Evolutionary conservation across 2,329 filamentous ascomycete species (phyloP), one percentile per base, ranked within the genome.

Genomic region (Achaetomium macrosporum): DNA sequence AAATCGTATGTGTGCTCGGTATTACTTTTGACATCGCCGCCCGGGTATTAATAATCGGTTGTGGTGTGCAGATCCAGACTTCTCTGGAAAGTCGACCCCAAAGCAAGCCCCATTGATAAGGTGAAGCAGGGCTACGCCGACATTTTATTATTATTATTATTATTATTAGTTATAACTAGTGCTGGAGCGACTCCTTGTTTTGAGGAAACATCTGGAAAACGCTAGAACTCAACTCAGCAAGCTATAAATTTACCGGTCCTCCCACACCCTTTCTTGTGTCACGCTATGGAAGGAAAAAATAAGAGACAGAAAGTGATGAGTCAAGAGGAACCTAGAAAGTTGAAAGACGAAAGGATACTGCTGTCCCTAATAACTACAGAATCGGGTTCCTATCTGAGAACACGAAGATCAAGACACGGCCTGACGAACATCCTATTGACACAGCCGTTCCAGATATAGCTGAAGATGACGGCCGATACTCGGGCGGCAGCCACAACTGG

Each of bases 241-340:
- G 2, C 13, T 15, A 35, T 47, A 47, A 39, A 47, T n/a, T 39
- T 5, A 47, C 9, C 33, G 17, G 44, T 40, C 19, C 35, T 47
- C 45, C 35, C 43, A 47, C 45, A 47, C 45, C 45, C 33, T 30
- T 47, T n/a, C 45, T 29, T 40, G 45, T 47, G n/a, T 35, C 45
- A 47, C 35, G 45, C 45, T 47, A 39, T 40, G 20, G 30, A 31
- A 47, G 7, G 25, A 40, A 31, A 36, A 17, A 40, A 16, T 16
- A 5, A 39, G 16, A 42, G 36, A 40, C 19, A 37, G 30, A 19
- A 17, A 47, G 33, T 25, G 25, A 40, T 15, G n/a, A 47, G n/a
- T 46, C 16, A 15, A 16, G 30, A 40, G 16, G 30, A 16, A 47
- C 15, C 30, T 19, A 31, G 30, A n/a, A 40, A 15, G 20, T 30